Base-by-base conservation (phyloP, 1,284 basidiomycete species). In the Chalciporus sp. region DNA sequence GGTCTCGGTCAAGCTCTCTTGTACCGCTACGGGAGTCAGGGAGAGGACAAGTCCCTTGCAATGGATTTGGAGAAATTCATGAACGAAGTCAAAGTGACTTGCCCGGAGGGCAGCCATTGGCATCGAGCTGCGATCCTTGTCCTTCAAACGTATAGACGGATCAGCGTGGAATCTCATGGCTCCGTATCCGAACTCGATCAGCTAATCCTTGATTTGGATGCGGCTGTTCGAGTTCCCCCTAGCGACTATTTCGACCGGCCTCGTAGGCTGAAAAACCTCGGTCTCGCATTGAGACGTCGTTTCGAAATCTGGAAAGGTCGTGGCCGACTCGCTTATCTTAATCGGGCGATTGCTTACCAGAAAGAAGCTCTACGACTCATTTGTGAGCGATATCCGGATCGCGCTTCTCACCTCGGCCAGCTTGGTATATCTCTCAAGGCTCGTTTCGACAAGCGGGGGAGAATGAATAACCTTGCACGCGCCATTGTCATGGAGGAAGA, bases 191-290 rank as follows among this genome's bases (percentile, higher is more conserved):
- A 31, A 7, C 17, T 59, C 2, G 10, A 61, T 35, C 1, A 42
- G 3, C 8, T 55, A n/a, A 39, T 52, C 14, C 20, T 27, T 4
- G 6, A 7, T 3, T 35, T 48, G 40, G 28, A 31, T 19, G 20
- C 29, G 7, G 31, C 46, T 0, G 35, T 47, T 2, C 17, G 23
- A 3, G 23, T 31, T 48, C 48, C 8, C 14, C 27, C 0, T 4
- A 27, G 31, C 1, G 31, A 39, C 9, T 43, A 51, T 29, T 29
- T 58, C 7, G 43, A 51, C 47, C 60, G 9, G 27, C 42, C 14
- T 8, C 10, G 16, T 3, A 28, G 55, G 12, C 8, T 61, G 8
- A 40, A 5, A 26, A 60, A 60, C 31, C 47, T 60, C 14, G 44
- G n/a, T 9, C 35, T 41, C 11, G 44, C 44, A 16, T 39, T 51